Evolutionary conservation across 495 filamentous ascomycete genomes (phyloP), one percentile per base, ranked within the genome.

Genomic region (Talaromyces ruber): DNA sequence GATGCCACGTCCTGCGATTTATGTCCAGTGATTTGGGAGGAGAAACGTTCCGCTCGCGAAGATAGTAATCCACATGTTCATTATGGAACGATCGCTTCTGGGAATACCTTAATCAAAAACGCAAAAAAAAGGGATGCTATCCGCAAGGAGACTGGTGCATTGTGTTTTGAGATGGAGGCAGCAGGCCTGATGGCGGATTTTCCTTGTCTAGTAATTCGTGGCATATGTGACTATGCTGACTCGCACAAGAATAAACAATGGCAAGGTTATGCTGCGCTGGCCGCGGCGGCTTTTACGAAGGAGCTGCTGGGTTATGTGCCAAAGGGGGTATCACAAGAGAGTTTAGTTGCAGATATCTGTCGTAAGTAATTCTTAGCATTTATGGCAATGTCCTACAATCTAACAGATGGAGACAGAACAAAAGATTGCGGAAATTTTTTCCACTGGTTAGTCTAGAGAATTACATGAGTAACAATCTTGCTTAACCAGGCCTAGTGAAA

Each of bases 71-170:
- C 66, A 26, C 25, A 50, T 2, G 57, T 69, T 12, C 67, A 75
- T 37, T 76, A 74, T 59, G 73, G 75, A 18, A 65, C 69, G 22
- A 75, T 78, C 64, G 72, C 71, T 43, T 76, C 71, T 47, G 72
- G 66, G 11, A 73, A 76, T 61, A 61, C 67, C 47, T 67, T 76
- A 28, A 70, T 76, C 64, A 74, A 71, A 58, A 39, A 72, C 65
- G 68, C 63, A n/a, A 61, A 18, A 4, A 64, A 45, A 5, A 64
- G 75, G 62, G 75, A 77, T 61, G 45, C 63, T 54, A 67, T 72
- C 32, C 64, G 61, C 24, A 66, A 65, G 18, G 71, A 78, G 45
- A 67, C 65, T 55, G 63, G 52, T 30, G 67, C 67, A 29, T 50
- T 72, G 14, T 74, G 71, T 58, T 63, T 72, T 28, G 67, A 72